Base-by-base conservation (phyloP, 257 asterid genomes). In the Catharanthus roseus region DNA sequence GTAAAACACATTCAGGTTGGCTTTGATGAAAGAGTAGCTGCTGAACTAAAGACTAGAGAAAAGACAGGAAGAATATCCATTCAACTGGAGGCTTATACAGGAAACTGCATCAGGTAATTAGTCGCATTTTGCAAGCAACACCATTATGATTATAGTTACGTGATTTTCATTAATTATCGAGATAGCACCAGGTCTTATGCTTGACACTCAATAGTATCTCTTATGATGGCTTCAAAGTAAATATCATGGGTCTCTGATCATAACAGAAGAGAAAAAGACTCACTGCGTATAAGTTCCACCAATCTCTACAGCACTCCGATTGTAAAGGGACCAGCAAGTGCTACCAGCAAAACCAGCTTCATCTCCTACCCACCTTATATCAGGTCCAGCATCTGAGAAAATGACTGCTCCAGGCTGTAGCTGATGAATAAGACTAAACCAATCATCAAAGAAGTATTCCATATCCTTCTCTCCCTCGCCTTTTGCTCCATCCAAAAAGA, bases 251-350 rank as follows among this genome's bases (percentile, higher is more conserved):
- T 61, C 60, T 24, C 54, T n/a, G n/a, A 69, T 19, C 23, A 53
- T 21, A 24, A 49, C 21, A 72, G 60, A 33, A 38, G 33, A 61
- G 74, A 24, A 31, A 11, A 61, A 69, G 74, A 81, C 97, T 83
- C 68, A 93, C 99, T 34, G 72, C 13, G 62, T 19, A 78, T 91
- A 8, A 1, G 77, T 85, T 50, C 57, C 86, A 10, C 97, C 97
- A 57, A 93, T 88, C 69, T 80, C 72, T 8, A 82, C 84, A 34
- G 49, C 73, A 77, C 92, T 95, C 12, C 74, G 21, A 69, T 95
- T 95, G 85, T 89, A 89, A 71, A 86, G 96, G 60, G 99, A 95
- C 97, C 99, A 95, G 77, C 95, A 95, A 75, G 99, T 91, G 18
- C 78, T 78, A 56, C 90, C 89, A 41, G 96, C 91, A 79, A 76